A percentile compares a stretch with the other conserved stretches of the same genome.
Conservation (phyloP, 164 flowering plant species). For the Umbellularia californica region DNA sequence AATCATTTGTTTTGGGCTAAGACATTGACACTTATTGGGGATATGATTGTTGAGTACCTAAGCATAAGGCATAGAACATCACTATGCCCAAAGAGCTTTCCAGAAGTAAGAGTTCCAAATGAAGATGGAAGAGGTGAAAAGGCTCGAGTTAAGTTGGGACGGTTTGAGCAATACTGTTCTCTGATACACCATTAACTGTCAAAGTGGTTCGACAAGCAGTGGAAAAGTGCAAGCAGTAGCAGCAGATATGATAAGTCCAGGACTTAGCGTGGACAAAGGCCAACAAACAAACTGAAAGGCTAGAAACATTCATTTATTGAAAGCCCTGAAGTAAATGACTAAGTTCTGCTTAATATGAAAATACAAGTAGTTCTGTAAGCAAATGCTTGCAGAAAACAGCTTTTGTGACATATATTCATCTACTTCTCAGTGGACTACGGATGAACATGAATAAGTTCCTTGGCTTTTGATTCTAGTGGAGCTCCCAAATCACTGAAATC, state of each 20-base stretch:
- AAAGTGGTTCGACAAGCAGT: slow-evolving; percentile 87
- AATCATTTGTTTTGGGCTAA: slow-evolving; percentile 79
- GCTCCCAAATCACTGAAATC: slow-evolving; percentile 18
- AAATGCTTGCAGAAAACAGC: slow-evolving; percentile 12
- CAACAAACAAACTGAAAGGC: slow-evolving; percentile 39
- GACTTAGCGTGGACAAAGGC: slow-evolving; percentile 47
- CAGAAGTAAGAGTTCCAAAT: slow-evolving; percentile 62
- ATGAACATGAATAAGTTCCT: slow-evolving; percentile 10
- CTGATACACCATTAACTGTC: slow-evolving; percentile 86
- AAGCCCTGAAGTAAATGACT: slow-evolving; percentile 21
- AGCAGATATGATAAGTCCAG: slow-evolving; percentile 28
- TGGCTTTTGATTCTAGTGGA: slow-evolving; percentile 11
- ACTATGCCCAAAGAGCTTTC: slow-evolving; percentile 21
- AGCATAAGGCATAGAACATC: slow-evolving; percentile 33
- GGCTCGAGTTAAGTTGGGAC: slow-evolving; percentile 80
- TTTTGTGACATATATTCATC: slow-evolving; percentile 10
- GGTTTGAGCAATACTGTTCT: slow-evolving; percentile 70
- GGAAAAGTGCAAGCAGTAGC: slow-evolving; percentile 95
- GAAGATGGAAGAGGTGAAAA: slow-evolving; percentile 74
- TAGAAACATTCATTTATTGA: slow-evolving; percentile 16
- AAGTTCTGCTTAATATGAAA: slow-evolving; percentile 14
- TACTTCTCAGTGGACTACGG: slow-evolving; percentile 9
- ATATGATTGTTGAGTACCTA: slow-evolving; percentile 74
- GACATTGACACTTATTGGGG: slow-evolving; percentile 89
- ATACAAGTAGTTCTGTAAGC: slow-evolving; percentile 16